phyloP scores from a whole-genome alignment of 768 basidiomycete genomes.

The Pisolithus orientalis region DNA sequence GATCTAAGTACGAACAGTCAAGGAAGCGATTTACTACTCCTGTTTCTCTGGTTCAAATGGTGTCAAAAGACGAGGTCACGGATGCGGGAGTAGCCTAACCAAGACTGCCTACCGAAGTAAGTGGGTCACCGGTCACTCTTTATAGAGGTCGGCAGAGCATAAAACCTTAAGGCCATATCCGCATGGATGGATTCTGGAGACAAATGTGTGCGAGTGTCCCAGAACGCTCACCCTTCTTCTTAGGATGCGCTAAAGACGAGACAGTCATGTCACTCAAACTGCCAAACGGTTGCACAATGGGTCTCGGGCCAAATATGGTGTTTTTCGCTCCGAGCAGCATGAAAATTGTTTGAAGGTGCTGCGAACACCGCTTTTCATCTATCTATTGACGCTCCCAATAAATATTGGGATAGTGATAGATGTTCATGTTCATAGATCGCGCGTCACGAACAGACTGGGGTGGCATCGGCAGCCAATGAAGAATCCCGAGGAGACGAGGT shows the following conservation, averaged over 20 bases:
- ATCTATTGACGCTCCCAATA: slow-evolving; percentile 30
- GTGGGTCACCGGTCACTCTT: slow-evolving; percentile 56
- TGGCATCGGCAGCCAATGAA: slow-evolving; percentile 88
- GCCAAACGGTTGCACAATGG: slow-evolving; percentile 62
- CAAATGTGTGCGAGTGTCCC: slow-evolving; percentile 61
- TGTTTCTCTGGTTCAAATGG: slow-evolving; percentile 83
- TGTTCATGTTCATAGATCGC: slow-evolving; percentile 78
- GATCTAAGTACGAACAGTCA: neutral
- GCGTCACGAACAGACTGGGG: slow-evolving; percentile 81
- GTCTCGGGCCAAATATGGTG: slow-evolving; percentile 97
- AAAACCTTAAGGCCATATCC: slow-evolving; percentile 63
- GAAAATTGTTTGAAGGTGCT: slow-evolving; percentile 58
- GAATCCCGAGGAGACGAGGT: slow-evolving; percentile 86
- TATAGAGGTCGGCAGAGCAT: slow-evolving; percentile 54
- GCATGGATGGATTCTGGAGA: slow-evolving; percentile 89
- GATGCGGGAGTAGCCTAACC: slow-evolving; percentile 56
- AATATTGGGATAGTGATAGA: slow-evolving; percentile 93
- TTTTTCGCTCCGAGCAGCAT: slow-evolving; percentile 81
- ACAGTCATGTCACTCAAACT: slow-evolving; percentile 71
- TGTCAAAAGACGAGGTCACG: slow-evolving; percentile 82
- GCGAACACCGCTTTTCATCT: neutral
- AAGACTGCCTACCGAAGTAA: slow-evolving; percentile 66
- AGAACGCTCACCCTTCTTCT: neutral
- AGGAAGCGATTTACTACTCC: slow-evolving; percentile 56
- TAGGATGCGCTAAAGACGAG: neutral